Evolutionary conservation across 2,329 filamentous ascomycete genomes (phyloP).

Genomic region (Sclerotinia nivalis): DNA sequence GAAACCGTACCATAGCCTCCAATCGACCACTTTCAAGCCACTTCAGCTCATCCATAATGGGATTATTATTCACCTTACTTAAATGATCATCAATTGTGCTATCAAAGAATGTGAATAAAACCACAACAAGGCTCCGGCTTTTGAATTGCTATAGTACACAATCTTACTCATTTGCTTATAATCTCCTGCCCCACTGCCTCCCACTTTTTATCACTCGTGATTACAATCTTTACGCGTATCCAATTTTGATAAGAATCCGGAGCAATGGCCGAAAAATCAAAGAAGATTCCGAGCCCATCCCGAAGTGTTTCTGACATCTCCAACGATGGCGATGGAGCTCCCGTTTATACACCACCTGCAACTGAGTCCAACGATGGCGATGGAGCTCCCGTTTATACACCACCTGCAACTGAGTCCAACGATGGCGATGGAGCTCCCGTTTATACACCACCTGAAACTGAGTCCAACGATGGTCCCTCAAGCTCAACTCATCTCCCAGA

Average conservation of each 20-base stretch:
- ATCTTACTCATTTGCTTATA: constrained; percentile 1
- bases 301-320: constrained; percentile 1
- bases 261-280: constrained; percentile 4
- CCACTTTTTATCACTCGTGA: not conserved
- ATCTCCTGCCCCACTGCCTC: not conserved
- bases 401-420: constrained; percentile 9
- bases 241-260: not conserved
- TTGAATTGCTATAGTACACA: not conserved
- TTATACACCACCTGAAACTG: constrained; percentile 18
- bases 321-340: constrained; percentile 7
- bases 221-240: not conserved
- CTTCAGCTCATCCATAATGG: constrained; percentile 2
- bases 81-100: not conserved
- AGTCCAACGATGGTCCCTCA: not conserved
- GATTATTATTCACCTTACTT: not conserved
- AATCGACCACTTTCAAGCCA: not conserved
- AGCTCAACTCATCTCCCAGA: not conserved
- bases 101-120: not conserved
- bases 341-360: constrained; percentile 17
- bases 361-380: not conserved
- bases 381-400: constrained; percentile 18
- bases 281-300: constrained; percentile 2
- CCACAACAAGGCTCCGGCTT: not conserved
- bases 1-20: not conserved
- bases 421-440: constrained; percentile 13